Evolutionary conservation across 257 asterid species (phyloP), one percentile per base, ranked within the genome.

Genomic region (Capsicum baccatum): DNA sequence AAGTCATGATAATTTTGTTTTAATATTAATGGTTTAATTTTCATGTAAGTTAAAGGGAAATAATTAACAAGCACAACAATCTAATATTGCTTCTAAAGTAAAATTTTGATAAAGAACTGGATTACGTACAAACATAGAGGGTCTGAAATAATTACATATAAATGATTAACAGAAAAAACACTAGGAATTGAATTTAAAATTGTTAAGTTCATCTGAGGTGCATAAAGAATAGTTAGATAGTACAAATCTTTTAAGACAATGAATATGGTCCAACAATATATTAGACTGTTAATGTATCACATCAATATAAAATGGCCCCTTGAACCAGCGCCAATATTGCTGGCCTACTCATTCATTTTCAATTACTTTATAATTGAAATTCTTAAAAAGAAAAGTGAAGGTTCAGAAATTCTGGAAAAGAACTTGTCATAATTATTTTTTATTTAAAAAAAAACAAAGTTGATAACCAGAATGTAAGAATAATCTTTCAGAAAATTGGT

Each of bases 261-360:
- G 48, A 26, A 54, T 26, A 48, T 78, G 81, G 64, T 26, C 81
- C 50, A 54, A 54, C 63, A 76, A 76, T 15, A 54, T 76, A 54
- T 54, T 54, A 76, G 26, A 19, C 64, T 26, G 81, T 52, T 76
- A 13, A 9, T 48, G 64, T 54, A 76, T 76, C 64, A 54, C 26
- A 26, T 26, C 33, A 76, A 52, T 76, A 33, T 50, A 26, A 14
- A 54, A 52, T 52, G 42, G n/a, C 21, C 58, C 9, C 63, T 50
- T 33, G 14, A 54, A 76, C 3, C 81, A 76, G 63, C 63, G 48
- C 63, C 6, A 48, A 26, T 14, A 13, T 52, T 54, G 81, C 64
- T 76, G 44, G 9, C 26, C 26, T 76, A 76, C 58, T 47, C 80
- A 73, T 73, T 19, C 39, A n/a, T 21, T 71, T 73, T 48, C 12